Evolutionary conservation across 1,284 basidiomycete species (phyloP).

Genomic region (Pascua guehoae): DNA sequence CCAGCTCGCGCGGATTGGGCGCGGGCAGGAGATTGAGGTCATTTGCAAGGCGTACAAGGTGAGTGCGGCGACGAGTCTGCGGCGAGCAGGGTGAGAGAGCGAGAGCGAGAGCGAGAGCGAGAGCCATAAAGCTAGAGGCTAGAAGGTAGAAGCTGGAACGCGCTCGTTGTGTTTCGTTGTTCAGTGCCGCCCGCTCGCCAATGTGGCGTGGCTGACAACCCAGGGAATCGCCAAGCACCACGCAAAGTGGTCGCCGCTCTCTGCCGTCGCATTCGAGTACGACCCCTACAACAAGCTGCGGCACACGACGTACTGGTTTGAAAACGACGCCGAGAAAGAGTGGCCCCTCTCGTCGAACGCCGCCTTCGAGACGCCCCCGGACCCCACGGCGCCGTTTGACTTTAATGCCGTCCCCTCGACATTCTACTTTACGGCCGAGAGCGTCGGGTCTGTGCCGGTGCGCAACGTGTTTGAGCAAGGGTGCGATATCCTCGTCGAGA

Average conservation of each 20-base stretch:
- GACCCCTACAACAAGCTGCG: conserved; percentile 96
- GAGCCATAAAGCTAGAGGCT: no score
- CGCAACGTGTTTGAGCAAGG: conserved; percentile 85
- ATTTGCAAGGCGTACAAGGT: conserved; percentile 92
- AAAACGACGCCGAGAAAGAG: conserved; percentile 65
- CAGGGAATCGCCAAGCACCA: conserved; percentile 98
- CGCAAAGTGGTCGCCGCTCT: conserved; percentile 97
- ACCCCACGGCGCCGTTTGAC: conserved; percentile 78
- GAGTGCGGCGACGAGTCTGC: conserved; percentile 22
- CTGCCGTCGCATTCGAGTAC: conserved; percentile 94
- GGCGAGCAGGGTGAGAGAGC: no score
- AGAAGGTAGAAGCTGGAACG: no score
- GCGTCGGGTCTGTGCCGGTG: conserved; percentile 80
- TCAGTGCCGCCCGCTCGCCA: no score
- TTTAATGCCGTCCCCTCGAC: conserved; percentile 78
- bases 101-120: no score
- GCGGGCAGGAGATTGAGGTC: conserved; percentile 86
- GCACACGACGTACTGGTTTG: conserved; percentile 95
- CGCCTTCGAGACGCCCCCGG: conserved; percentile 71
- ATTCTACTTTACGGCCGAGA: conserved; percentile 90
- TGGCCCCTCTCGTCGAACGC: conserved; percentile 81
- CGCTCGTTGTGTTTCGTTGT: no score
- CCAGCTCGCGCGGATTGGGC: conserved; percentile 85
- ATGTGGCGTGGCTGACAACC: not conserved
- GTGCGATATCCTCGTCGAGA: conserved; percentile 72